These are phyloP conservation scores for Ceratocystis alfenasii DNA, from an alignment of 2,329 filamentous ascomycete genomes.

Conservation along the genomic window DNA sequence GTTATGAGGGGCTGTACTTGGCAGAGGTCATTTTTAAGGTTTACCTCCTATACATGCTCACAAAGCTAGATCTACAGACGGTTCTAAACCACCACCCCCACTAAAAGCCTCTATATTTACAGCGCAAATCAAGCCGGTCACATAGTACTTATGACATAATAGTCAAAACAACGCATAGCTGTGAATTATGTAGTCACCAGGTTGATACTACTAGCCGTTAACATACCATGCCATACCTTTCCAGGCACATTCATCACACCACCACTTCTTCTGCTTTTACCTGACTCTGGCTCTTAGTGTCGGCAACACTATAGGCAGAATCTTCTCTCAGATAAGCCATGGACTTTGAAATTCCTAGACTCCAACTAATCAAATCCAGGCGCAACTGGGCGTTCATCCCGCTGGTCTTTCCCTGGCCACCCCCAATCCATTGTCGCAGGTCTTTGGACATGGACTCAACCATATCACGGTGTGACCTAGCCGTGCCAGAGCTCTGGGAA, in stretches of 20 bases:
- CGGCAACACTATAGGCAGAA: constrained; percentile 48
- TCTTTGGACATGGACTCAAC: constrained; percentile 46
- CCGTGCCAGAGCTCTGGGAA: constrained; percentile 36
- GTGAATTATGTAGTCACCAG: constrained; percentile 6
- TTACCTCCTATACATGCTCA: too few species aligned
- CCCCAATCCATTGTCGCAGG: constrained; percentile 50
- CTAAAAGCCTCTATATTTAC: background rate
- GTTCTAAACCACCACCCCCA: background rate
- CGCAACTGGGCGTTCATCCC: constrained; percentile 42
- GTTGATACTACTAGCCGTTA: background rate
- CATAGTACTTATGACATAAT: background rate
- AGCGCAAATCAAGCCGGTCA: background rate
- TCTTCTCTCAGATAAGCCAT: constrained; percentile 49
- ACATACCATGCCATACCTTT: background rate
- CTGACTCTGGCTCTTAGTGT: constrained; percentile 29
- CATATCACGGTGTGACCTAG: constrained; percentile 36
- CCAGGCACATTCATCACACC: background rate
- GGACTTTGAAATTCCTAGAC: constrained; percentile 43
- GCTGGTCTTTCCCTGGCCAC: constrained; percentile 38
- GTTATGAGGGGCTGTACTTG: background rate
- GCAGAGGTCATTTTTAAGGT: too few species aligned
- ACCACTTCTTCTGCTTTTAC: background rate
- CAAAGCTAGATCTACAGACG: too few species aligned
- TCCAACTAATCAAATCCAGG: constrained; percentile 43
- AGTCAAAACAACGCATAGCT: constrained; percentile 4